Evolutionary conservation across 768 basidiomycete genomes (phyloP).

Genomic region (Panaeolus cyanescens): DNA sequence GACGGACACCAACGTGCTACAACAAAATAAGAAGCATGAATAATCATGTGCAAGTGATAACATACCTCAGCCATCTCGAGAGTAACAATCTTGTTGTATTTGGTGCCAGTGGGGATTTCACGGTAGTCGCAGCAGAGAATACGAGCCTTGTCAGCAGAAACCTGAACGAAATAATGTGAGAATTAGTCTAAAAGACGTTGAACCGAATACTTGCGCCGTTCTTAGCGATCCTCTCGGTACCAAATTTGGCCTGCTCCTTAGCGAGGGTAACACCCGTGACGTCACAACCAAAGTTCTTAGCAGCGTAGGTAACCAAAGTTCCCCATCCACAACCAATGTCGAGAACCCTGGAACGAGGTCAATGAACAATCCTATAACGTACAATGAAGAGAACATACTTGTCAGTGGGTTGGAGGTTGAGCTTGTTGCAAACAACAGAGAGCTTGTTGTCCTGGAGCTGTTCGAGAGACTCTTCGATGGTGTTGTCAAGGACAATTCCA

Average conservation of each 20-base stretch:
- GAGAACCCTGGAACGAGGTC: conserved; percentile 48
- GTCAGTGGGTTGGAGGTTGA: conserved; percentile 86
- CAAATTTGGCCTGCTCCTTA: conserved; percentile 90
- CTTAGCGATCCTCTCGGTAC: conserved; percentile 80
- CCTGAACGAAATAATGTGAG: conserved; percentile 19
- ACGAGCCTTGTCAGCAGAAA: conserved; percentile 71
- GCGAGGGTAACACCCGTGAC: conserved; percentile 94
- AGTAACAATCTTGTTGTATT: conserved; percentile 92
- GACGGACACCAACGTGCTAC: conserved; percentile 94
- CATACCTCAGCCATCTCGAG: conserved; percentile 97
- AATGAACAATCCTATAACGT: conserved; percentile 26
- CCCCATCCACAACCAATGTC: conserved; percentile 98
- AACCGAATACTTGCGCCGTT: conserved; percentile 58
- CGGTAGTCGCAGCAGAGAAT: conserved; percentile 94
- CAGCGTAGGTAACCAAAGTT: conserved; percentile 90
- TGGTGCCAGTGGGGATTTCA: conserved; percentile 78
- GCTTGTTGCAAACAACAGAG: conserved; percentile 91
- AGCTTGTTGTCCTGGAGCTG: conserved; percentile 99
- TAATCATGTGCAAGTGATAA: neutral
- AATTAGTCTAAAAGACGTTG: neutral
- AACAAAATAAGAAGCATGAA: neutral
- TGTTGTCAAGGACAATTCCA: conserved; percentile 77
- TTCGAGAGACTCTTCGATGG: conserved; percentile 81
- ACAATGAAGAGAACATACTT: conserved; percentile 31
- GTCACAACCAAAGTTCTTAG: conserved; percentile 97